Evolutionary conservation across 2,329 filamentous ascomycete genomes (phyloP).

Genomic region (Colletotrichum sansevieriae): DNA sequence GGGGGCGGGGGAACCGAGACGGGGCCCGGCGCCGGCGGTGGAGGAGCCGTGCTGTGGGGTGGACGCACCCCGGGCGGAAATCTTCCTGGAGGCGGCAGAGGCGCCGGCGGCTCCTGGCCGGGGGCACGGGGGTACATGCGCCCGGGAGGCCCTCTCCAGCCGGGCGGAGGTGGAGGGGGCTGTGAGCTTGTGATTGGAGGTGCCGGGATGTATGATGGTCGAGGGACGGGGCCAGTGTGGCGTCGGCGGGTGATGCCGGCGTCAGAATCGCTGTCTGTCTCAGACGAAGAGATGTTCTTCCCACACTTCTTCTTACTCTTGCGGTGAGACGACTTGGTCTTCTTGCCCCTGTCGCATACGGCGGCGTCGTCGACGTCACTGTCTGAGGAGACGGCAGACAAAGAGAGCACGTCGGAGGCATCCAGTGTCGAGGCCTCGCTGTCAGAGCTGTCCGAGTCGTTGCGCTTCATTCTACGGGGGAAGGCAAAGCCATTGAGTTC

Average conservation of each 20-base stretch:
- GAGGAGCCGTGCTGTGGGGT: background rate
- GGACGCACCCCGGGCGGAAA: constrained; percentile 28
- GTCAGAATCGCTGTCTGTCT: constrained; percentile 19
- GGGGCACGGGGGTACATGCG: constrained; percentile 39
- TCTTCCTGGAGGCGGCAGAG: constrained; percentile 11
- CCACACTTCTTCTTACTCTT: constrained; percentile 31
- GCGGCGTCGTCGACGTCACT: constrained; percentile 19
- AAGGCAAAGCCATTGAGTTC: constrained; percentile 51
- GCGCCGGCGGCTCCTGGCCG: constrained; percentile 6
- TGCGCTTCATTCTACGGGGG: constrained; percentile 35
- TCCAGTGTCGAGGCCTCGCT: constrained; percentile 34
- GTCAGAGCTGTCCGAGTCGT: constrained; percentile 29
- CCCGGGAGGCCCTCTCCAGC: constrained; percentile 29
- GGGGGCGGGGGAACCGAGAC: background rate
- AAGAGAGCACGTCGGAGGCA: constrained; percentile 27
- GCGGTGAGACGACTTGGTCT: constrained; percentile 18
- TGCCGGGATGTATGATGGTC: constrained; percentile 45
- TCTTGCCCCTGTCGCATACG: constrained; percentile 9
- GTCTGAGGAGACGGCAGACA: constrained; percentile 27
- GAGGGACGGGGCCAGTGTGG: constrained; percentile 16
- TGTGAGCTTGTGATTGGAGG: constrained; percentile 19
- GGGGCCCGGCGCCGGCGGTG: background rate
- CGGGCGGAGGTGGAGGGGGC: constrained; percentile 31
- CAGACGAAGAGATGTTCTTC: constrained; percentile 9
- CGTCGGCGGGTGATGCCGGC: constrained; percentile 45